phyloP scores from a whole-genome alignment of 202 grass and related monocot genomes.

The Musa balbisiana region DNA sequence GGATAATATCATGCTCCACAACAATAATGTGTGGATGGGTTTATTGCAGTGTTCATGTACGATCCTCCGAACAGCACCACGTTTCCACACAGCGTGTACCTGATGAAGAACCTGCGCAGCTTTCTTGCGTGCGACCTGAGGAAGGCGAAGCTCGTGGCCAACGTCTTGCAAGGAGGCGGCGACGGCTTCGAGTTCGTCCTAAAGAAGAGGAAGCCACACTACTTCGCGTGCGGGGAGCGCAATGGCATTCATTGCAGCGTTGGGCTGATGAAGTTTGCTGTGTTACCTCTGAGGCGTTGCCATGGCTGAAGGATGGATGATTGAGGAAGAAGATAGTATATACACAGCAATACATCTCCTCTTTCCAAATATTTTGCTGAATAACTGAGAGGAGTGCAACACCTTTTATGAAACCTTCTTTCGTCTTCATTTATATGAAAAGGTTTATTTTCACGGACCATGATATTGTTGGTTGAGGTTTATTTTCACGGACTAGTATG shows the following conservation, averaged over 20 bases:
- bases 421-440: too few species aligned
- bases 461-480: too few species aligned
- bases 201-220: constrained; percentile 68
- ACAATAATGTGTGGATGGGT: too few species aligned
- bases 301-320: constrained; percentile 14
- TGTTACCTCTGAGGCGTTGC: constrained; percentile 47
- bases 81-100: constrained; percentile 72
- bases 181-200: constrained; percentile 62
- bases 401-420: too few species aligned
- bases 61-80: constrained; percentile 71
- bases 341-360: too few species aligned
- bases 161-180: constrained; percentile 52
- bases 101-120: constrained; percentile 52
- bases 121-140: constrained; percentile 73
- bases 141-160: constrained; percentile 61
- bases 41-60: constrained; percentile 74
- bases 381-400: too few species aligned
- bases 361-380: too few species aligned
- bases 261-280: constrained; percentile 80
- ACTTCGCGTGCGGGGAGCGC: constrained; percentile 84
- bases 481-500: too few species aligned
- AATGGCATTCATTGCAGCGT: constrained; percentile 59
- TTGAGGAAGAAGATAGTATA: too few species aligned
- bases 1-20: too few species aligned
- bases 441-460: too few species aligned